Conservation (phyloP, 2,329 filamentous ascomycete genomes). For the Aspergillus unguis region DNA sequence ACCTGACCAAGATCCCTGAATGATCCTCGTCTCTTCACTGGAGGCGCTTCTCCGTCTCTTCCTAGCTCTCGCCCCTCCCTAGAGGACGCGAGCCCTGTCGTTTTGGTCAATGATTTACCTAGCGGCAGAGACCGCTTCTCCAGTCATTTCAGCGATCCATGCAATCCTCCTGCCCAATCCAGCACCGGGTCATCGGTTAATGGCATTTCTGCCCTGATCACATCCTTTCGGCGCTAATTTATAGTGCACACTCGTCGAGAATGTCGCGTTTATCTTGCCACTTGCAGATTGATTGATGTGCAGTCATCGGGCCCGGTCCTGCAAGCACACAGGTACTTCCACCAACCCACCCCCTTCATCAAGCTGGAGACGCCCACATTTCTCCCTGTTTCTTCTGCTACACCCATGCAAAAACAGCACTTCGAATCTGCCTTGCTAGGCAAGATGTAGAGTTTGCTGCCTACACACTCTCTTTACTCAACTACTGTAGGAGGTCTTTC, state of each 20-base stretch:
- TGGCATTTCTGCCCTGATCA: slow-evolving; percentile 22
- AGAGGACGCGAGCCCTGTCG: slow-evolving; percentile 7
- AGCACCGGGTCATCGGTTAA: slow-evolving; percentile 17
- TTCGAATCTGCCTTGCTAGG: slow-evolving; percentile 37
- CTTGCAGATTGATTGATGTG: slow-evolving; percentile 29
- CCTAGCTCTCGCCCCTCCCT: slow-evolving; percentile 1
- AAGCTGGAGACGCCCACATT: slow-evolving; percentile 14
- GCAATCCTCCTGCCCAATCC: slow-evolving; percentile 8
- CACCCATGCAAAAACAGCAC: slow-evolving; percentile 23
- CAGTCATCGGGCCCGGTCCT: slow-evolving; percentile 18
- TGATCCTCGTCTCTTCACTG: slow-evolving; percentile 5
- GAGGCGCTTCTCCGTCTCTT: slow-evolving; percentile 2
- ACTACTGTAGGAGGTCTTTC: slow-evolving; percentile 26
- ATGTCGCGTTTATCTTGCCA: slow-evolving; percentile 24
- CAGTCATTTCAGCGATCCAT: slow-evolving; percentile 13
- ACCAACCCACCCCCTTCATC: slow-evolving; percentile 4
- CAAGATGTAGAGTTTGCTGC: slow-evolving; percentile 27
- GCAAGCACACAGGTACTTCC: slow-evolving; percentile 15
- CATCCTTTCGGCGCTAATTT: slow-evolving; percentile 31
- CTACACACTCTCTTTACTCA: slow-evolving; percentile 23
- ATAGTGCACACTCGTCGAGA: slow-evolving; percentile 21
- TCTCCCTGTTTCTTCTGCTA: slow-evolving; percentile 20
- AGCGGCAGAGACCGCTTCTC: slow-evolving; percentile 14
- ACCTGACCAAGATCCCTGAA: slow-evolving; percentile 6
- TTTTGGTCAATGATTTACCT: slow-evolving; percentile 8